Conservation (phyloP, 1,284 basidiomycete genomes). For the Leccinum pachyderme region DNA sequence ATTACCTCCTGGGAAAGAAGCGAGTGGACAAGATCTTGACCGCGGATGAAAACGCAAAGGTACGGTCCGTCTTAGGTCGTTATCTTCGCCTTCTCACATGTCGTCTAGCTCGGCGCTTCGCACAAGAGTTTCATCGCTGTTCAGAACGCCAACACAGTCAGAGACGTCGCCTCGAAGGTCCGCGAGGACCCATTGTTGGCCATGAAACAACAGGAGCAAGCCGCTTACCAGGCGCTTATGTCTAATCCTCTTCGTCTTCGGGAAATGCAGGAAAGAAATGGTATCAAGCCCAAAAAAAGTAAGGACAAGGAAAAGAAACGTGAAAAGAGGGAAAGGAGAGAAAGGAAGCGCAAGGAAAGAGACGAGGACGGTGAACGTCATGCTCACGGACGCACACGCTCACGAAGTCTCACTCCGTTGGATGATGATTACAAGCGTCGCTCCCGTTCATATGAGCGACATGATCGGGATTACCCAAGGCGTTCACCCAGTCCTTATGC, state of each 20-base stretch:
- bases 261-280: conserved; percentile 75
- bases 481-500: conserved; percentile 38
- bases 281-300: conserved; percentile 73
- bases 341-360: conserved; percentile 55
- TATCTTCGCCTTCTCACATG: conserved; percentile 8
- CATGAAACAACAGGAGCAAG: conserved; percentile 97
- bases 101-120: conserved; percentile 68
- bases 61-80: conserved; percentile 35
- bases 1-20: conserved; percentile 98
- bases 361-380: conserved; percentile 34
- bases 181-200: conserved; percentile 94
- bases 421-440: conserved; percentile 28
- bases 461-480: conserved; percentile 32
- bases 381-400: conserved; percentile 36
- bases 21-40: conserved; percentile 94
- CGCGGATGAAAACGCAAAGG: conserved; percentile 86
- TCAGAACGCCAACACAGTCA: conserved; percentile 88
- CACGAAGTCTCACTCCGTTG: conserved; percentile 39
- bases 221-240: conserved; percentile 86
- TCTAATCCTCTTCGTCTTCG: conserved; percentile 88
- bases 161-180: conserved; percentile 91
- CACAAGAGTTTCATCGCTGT: conserved; percentile 91
- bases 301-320: conserved; percentile 69
- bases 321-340: conserved; percentile 57
- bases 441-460: conserved; percentile 38